Percentiles rank a stretch among this genome's conserved stretches.
These are phyloP conservation scores for Raphanus sativus DNA, from an alignment of 345 rosid species.

Conservation along the genomic window DNA sequence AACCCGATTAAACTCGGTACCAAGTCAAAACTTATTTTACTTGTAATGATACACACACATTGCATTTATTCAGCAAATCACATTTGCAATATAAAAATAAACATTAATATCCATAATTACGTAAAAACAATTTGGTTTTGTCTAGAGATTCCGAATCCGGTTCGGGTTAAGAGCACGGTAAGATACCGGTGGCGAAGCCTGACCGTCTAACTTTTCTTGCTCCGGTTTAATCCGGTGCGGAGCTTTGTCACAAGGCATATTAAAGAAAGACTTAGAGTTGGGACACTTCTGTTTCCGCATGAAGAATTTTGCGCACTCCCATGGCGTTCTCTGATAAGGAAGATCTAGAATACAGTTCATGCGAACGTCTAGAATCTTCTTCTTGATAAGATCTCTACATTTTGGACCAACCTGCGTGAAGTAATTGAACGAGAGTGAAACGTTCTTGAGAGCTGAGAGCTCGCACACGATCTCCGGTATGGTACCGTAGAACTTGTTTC, in stretches of 20 bases:
- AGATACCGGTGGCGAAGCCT: slow-evolving; percentile 22
- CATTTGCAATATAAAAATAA: not conserved
- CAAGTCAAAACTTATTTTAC: not conserved
- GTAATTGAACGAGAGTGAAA: slow-evolving; percentile 65
- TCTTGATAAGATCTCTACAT: slow-evolving; percentile 54
- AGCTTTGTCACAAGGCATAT: slow-evolving; percentile 47
- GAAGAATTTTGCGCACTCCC: slow-evolving; percentile 59
- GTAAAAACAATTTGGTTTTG: not conserved
- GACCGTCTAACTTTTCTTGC: not conserved
- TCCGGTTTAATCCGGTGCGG: slow-evolving; percentile 15
- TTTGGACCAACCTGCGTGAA: slow-evolving; percentile 59
- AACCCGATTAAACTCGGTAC: not conserved
- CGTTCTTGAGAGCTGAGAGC: slow-evolving; percentile 52
- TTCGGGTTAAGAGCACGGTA: slow-evolving; percentile 20
- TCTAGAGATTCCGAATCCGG: slow-evolving; percentile 33
- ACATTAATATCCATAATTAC: not conserved
- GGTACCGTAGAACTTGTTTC: slow-evolving; percentile 58
- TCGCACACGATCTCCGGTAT: slow-evolving; percentile 69
- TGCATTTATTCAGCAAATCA: slow-evolving; percentile 9
- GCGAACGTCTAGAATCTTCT: slow-evolving; percentile 56
- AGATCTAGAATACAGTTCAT: slow-evolving; percentile 74
- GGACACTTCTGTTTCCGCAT: slow-evolving; percentile 55
- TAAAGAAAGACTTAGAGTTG: slow-evolving; percentile 41
- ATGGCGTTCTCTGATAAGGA: slow-evolving; percentile 59
- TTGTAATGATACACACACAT: slow-evolving; percentile 5